Evolutionary conservation across 2,329 filamentous ascomycete genomes (phyloP).

Genomic region (Mollisia scopiformis): DNA sequence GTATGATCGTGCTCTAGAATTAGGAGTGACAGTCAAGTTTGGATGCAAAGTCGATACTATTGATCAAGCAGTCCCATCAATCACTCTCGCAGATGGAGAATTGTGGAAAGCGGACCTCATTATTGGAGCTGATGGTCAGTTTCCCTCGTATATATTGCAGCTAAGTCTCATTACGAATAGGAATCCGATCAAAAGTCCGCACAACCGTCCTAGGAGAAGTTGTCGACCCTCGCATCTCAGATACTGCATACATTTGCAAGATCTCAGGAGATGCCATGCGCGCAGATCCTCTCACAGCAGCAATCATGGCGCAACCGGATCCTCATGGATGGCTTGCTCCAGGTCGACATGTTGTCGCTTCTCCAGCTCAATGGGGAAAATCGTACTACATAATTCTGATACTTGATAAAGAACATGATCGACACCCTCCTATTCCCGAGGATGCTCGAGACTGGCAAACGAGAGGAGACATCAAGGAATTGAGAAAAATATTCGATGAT

Average conservation of each 20-base stretch:
- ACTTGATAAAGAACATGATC: neutral
- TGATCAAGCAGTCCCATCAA: neutral
- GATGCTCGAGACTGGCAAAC: neutral
- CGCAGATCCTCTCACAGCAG: neutral
- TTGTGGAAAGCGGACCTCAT: constrained; percentile 1
- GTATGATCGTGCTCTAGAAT: constrained; percentile 3
- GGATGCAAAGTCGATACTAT: neutral
- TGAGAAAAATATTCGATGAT: neutral
- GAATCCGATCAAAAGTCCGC: neutral
- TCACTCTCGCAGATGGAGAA: neutral
- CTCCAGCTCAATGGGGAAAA: neutral
- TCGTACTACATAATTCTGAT: neutral
- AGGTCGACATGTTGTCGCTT: neutral
- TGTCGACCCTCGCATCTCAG: neutral
- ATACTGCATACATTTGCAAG: constrained; percentile 5
- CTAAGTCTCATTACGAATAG: neutral
- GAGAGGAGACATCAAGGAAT: neutral
- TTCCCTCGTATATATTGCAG: neutral
- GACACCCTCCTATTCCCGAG: neutral
- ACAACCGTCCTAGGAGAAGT: neutral
- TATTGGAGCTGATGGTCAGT: constrained; percentile 11
- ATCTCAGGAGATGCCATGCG: constrained; percentile 1
- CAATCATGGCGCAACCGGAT: constrained; percentile 1
- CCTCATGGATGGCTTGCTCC: constrained; percentile 8
- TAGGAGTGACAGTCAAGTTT: neutral